Conservation (phyloP, 768 basidiomycete genomes). For the Fistulinella prunicolor region DNA sequence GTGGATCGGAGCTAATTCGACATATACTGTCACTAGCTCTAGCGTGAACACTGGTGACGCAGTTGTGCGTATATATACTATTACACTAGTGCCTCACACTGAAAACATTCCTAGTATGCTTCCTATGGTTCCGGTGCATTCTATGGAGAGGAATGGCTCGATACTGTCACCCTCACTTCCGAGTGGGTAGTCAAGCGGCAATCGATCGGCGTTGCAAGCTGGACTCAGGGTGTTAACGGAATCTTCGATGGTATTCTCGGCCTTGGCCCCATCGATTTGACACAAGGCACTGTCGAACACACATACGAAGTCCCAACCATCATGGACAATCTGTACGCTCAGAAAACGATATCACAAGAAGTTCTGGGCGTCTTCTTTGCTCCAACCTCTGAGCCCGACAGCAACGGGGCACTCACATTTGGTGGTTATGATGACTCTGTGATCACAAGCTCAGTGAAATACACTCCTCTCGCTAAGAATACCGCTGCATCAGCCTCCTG, state of each 20-base stretch:
- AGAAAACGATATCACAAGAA: conserved; percentile 27
- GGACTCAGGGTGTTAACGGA: conserved; percentile 23
- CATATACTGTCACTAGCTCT: conserved; percentile 17
- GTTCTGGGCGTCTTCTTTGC: conserved; percentile 35
- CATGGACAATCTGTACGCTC: conserved; percentile 31
- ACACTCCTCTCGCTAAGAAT: conserved; percentile 23
- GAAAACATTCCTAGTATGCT: neutral
- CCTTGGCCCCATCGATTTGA: conserved; percentile 34
- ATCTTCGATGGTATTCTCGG: conserved; percentile 42
- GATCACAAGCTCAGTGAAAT: conserved; percentile 15
- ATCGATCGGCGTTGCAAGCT: conserved; percentile 33
- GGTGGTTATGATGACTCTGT: conserved; percentile 22
- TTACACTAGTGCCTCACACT: neutral
- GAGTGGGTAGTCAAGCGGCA: neutral
- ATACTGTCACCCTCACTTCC: conserved; percentile 9
- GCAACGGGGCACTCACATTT: conserved; percentile 26
- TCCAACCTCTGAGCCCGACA: conserved; percentile 21
- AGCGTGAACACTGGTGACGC: conserved; percentile 19
- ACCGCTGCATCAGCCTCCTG: conserved; percentile 24
- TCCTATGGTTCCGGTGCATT: conserved; percentile 2
- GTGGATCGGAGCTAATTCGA: conserved; percentile 28
- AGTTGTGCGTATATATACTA: conserved; percentile 17
- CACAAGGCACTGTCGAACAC: conserved; percentile 20
- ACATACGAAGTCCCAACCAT: conserved; percentile 30
- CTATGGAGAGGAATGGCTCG: conserved; percentile 14